phyloP scores from a whole-genome alignment of 257 asterid species.

The Phtheirospermum japonicum region DNA sequence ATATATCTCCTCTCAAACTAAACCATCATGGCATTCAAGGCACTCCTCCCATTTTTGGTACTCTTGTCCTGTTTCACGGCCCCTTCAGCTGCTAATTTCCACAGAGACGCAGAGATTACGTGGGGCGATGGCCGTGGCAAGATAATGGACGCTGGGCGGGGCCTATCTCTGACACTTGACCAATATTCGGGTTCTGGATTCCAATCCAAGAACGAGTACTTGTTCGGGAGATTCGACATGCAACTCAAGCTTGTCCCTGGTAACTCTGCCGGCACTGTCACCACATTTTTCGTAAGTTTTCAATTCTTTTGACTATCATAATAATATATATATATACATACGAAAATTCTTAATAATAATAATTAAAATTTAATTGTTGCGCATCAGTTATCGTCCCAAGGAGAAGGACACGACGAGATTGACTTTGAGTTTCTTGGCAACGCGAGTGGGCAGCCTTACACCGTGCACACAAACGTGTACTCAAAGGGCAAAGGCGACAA shows the following conservation, averaged over 20 bases:
- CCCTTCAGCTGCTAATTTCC: conserved; percentile 35
- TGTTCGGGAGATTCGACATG: conserved; percentile 50
- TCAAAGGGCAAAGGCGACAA: conserved; percentile 42
- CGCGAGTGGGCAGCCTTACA: conserved; percentile 35
- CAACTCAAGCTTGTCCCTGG: conserved; percentile 44
- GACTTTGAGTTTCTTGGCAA: conserved; percentile 50
- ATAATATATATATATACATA: background rate
- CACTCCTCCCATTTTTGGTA: background rate
- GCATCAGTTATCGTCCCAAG: conserved; percentile 36
- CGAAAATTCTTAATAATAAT: too few species aligned
- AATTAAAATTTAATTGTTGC: too few species aligned
- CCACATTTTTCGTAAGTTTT: conserved; percentile 50
- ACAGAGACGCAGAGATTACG: conserved; percentile 34
- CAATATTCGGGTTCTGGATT: conserved; percentile 46
- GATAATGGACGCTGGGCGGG: conserved; percentile 45
- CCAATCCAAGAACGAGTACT: conserved; percentile 43
- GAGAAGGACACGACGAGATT: conserved; percentile 39
- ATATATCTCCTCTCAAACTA: too few species aligned
- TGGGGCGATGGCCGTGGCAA: conserved; percentile 55
- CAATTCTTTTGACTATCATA: background rate
- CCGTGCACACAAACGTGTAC: conserved; percentile 42
- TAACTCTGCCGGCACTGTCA: conserved; percentile 54
- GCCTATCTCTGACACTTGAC: conserved; percentile 36
- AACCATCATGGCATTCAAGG: background rate
- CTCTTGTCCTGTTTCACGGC: background rate